These are phyloP conservation scores for Diutina mesorugosa DNA, from an alignment of 1,139 yeast genomes.

Conservation along the genomic window DNA sequence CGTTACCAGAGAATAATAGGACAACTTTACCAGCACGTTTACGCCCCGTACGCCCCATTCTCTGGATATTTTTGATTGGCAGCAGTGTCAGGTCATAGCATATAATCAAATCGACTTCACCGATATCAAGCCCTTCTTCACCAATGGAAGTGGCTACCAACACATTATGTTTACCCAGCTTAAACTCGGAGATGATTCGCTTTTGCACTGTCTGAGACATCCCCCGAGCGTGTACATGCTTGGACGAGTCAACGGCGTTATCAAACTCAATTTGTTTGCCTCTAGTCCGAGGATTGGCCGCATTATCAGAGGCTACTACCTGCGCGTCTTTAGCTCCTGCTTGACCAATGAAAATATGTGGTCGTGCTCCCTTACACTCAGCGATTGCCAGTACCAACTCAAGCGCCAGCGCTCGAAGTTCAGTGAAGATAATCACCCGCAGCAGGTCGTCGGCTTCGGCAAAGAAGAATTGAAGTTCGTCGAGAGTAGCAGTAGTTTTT, in stretches of 20 bases:
- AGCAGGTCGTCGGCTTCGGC: slow-evolving; percentile 28
- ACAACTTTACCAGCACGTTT: slow-evolving; percentile 78
- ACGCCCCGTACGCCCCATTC: slow-evolving; percentile 98
- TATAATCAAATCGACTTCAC: slow-evolving; percentile 88
- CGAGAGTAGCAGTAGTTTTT: slow-evolving; percentile 49
- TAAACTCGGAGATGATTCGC: slow-evolving; percentile 61
- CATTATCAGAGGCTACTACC: slow-evolving; percentile 32
- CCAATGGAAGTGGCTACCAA: slow-evolving; percentile 95
- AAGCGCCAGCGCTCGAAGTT: slow-evolving; percentile 76
- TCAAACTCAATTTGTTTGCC: slow-evolving; percentile 17
- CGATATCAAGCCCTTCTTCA: slow-evolving; percentile 96
- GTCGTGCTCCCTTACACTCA: slow-evolving; percentile 26
- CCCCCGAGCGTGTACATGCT: slow-evolving; percentile 39
- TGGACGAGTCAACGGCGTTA: slow-evolving; percentile 28
- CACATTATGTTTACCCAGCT: slow-evolving; percentile 57
- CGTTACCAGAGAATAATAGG: slow-evolving; percentile 68
- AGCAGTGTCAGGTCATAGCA: slow-evolving; percentile 90
- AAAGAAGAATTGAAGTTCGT: slow-evolving; percentile 47
- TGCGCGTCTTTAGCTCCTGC: slow-evolving; percentile 46
- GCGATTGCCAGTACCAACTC: slow-evolving; percentile 69
- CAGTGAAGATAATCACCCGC: slow-evolving; percentile 78
- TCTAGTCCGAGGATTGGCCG: slow-evolving; percentile 11
- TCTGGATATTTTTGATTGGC: slow-evolving; percentile 84
- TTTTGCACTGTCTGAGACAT: slow-evolving; percentile 69
- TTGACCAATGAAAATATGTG: slow-evolving; percentile 92